Base-by-base conservation (phyloP, 345 rosid species). In the Kandelia obovata region DNA sequence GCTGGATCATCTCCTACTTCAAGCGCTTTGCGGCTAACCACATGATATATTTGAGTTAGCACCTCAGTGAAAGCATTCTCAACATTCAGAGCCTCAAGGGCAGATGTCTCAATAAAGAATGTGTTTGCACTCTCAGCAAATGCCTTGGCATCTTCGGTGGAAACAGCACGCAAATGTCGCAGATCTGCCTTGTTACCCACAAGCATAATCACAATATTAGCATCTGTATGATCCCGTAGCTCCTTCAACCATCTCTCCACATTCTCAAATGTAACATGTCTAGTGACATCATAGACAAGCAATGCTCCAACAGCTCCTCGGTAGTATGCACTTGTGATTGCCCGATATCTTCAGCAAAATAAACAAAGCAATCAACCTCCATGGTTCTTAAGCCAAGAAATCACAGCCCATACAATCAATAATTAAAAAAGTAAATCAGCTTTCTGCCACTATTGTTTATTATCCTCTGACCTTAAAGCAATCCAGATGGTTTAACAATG, bases 131-230 rank as follows among this genome's bases (percentile, higher is more conserved):
- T 76, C 73, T 88, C 94, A 0, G 94, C 94, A 43, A 92, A 92
- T 0, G 85, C 53, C 57, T 70, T 84, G 5, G 94, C 92, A 67
- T 88, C 92, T 47, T 88, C 96, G 0, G 83, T 76, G 52, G 92
- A 75, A 67, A 92, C 94, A 0, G 96, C 97, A 65, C 96, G 81
- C 31, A 92, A 79, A 66, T 92, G 97, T 55, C 93, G 93, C 71
- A 91, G 84, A 69, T 91, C 97, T 6, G 94, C 89, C 84, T 92
- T 92, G 88, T 92, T 92, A 11, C 97, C 97, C 3, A 88, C 94
- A 9, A 92, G 90, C 97, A 92, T 92, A 32, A 92, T 86, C 80
- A 88, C 96, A 49, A 89, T 92, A 80, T 86, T 89, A 64, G 92
- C 71, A 62, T 92, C 96, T 0, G 96, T 92, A 74, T 92, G 97